phyloP scores from a whole-genome alignment of 1,284 basidiomycete genomes.

The Marasmius fiardii region DNA sequence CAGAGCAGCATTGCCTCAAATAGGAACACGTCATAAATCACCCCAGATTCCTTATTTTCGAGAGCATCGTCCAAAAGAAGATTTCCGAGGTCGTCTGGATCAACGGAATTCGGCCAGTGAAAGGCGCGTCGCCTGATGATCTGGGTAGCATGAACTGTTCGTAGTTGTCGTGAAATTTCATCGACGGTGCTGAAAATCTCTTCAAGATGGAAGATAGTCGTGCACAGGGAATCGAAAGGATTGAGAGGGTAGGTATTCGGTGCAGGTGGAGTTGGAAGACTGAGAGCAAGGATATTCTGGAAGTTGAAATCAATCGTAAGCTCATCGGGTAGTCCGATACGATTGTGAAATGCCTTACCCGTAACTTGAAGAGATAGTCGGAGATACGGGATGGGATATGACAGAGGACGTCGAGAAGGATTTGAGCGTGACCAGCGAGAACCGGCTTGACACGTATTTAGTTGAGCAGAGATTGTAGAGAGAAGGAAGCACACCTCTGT shows the following conservation, averaged over 20 bases:
- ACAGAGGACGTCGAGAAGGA: constrained; percentile 26
- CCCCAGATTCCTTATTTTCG: constrained; percentile 20
- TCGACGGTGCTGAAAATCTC: constrained; percentile 28
- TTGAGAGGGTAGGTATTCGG: not conserved
- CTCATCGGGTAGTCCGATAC: not conserved
- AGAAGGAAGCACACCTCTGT: constrained; percentile 18
- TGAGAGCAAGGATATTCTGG: constrained; percentile 27
- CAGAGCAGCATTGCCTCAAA: constrained; percentile 32
- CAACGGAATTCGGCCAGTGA: constrained; percentile 20
- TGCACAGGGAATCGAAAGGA: constrained; percentile 30
- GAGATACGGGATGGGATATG: constrained; percentile 27
- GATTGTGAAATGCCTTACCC: constrained; percentile 18
- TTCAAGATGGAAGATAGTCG: constrained; percentile 23
- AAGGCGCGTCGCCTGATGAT: constrained; percentile 25
- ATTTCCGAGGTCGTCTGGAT: constrained; percentile 26
- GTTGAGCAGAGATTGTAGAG: not conserved
- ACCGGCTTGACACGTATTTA: constrained; percentile 13
- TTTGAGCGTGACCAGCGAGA: constrained; percentile 19
- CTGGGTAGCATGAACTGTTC: constrained; percentile 25
- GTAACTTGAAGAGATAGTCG: constrained; percentile 26
- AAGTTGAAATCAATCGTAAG: not conserved
- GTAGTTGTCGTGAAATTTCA: constrained; percentile 31
- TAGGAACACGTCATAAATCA: constrained; percentile 27
- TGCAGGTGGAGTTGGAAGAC: constrained; percentile 22
- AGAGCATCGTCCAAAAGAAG: constrained; percentile 32